Conservation (phyloP, 2,329 filamentous ascomycete species). For the Penicillium paneum region DNA sequence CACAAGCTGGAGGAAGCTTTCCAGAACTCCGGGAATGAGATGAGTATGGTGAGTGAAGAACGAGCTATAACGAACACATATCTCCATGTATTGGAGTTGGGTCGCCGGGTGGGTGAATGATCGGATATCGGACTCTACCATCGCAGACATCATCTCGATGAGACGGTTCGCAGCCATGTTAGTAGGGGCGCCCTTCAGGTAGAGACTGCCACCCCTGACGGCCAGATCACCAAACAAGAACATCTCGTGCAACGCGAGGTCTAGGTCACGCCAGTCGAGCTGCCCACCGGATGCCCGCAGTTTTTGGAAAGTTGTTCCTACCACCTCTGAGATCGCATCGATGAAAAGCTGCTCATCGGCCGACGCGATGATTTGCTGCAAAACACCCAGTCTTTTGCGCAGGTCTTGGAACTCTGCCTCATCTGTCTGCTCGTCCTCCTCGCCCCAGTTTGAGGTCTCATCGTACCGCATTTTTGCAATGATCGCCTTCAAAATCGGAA, state of each 20-base stretch:
- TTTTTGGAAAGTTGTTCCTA: slow-evolving; percentile 82
- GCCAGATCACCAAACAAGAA: slow-evolving; percentile 92
- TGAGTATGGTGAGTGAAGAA: slow-evolving; percentile 85
- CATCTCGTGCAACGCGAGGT: slow-evolving; percentile 92
- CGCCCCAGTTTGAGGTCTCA: slow-evolving; percentile 88
- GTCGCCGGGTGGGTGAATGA: slow-evolving; percentile 87
- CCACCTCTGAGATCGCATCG: slow-evolving; percentile 79
- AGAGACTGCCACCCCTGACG: slow-evolving; percentile 82
- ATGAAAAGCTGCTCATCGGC: slow-evolving; percentile 88
- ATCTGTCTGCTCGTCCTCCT: slow-evolving; percentile 91
- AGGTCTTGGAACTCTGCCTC: slow-evolving; percentile 97
- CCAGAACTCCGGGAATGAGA: slow-evolving; percentile 80
- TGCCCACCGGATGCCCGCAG: slow-evolving; percentile 69
- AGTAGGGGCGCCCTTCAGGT: slow-evolving; percentile 77
- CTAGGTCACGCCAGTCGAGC: slow-evolving; percentile 92
- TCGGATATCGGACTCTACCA: slow-evolving; percentile 88
- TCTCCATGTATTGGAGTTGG: slow-evolving; percentile 96
- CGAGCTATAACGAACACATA: slow-evolving; percentile 86
- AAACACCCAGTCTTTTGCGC: slow-evolving; percentile 78
- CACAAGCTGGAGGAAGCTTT: slow-evolving; percentile 85
- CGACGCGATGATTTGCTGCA: slow-evolving; percentile 88
- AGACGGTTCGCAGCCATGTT: slow-evolving; percentile 76
- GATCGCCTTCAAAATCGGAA: slow-evolving; percentile 85
- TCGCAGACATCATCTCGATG: slow-evolving; percentile 88
- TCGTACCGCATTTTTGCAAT: slow-evolving; percentile 97